phyloP scores from a whole-genome alignment of 2,329 filamentous ascomycete species.

The Clonostachys rhizophaga region DNA sequence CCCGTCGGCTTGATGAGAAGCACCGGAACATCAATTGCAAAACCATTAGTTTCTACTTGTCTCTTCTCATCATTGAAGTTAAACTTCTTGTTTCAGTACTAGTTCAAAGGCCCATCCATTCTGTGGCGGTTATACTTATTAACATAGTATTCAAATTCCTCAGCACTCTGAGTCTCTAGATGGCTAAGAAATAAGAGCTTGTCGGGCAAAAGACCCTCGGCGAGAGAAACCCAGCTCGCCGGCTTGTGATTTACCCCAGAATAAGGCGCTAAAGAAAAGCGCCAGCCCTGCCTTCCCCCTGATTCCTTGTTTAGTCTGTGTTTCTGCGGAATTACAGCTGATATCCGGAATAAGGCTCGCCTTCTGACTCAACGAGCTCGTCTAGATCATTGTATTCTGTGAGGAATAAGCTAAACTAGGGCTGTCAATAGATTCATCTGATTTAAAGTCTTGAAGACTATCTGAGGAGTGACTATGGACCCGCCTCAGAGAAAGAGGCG shows the following conservation, averaged over 20 bases:
- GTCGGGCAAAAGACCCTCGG: constrained; percentile 60
- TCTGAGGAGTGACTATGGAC: too few species aligned
- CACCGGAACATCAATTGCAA: too few species aligned
- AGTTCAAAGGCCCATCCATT: constrained; percentile 76
- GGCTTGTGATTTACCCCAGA: constrained; percentile 56
- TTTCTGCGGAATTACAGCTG: constrained; percentile 68
- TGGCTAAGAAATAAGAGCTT: constrained; percentile 52
- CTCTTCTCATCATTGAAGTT: constrained; percentile 73
- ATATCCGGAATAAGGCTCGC: constrained; percentile 65
- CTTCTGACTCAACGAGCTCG: constrained; percentile 39
- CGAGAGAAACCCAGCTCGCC: constrained; percentile 54
- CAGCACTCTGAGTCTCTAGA: constrained; percentile 55
- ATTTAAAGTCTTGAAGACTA: too few species aligned
- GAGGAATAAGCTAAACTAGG: constrained; percentile 13
- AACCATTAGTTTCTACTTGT: constrained; percentile 39
- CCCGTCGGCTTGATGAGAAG: too few species aligned
- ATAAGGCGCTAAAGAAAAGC: constrained; percentile 67
- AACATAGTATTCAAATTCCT: constrained; percentile 78
- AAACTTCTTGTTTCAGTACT: constrained; percentile 72
- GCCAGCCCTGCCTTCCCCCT: constrained; percentile 58
- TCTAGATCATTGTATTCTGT: constrained; percentile 43
- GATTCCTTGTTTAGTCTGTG: constrained; percentile 56
- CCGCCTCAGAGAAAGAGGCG: too few species aligned
- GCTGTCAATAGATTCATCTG: too few species aligned
- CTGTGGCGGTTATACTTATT: constrained; percentile 58